Evolutionary conservation across 371 early-diverging fungal species (phyloP).

Genomic region (Mucor indicus): DNA sequence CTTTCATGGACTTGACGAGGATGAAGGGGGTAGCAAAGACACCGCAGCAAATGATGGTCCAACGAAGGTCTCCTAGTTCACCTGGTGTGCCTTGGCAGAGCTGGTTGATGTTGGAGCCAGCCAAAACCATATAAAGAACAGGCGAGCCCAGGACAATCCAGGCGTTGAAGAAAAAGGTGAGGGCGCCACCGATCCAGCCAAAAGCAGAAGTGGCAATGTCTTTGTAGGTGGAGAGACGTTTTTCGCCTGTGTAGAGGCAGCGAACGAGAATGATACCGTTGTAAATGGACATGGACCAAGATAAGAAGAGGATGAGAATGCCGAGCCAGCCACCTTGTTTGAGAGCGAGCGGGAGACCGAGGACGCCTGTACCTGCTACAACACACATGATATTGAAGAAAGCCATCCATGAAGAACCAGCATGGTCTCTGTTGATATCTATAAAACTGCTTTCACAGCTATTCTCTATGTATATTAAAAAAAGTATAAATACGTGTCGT

Average conservation of each 20-base stretch:
- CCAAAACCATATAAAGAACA: conserved; percentile 53
- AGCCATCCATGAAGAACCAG: conserved; percentile 40
- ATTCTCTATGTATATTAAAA: no score
- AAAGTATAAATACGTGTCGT: no score
- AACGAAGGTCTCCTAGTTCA: conserved; percentile 32
- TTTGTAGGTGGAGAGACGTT: conserved; percentile 39
- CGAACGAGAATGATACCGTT: conserved; percentile 31
- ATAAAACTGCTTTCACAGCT: conserved; percentile 14
- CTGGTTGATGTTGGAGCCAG: conserved; percentile 51
- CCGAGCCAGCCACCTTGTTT: conserved; percentile 82
- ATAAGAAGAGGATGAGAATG: conserved; percentile 64
- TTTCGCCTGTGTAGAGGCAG: conserved; percentile 33
- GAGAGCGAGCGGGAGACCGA: conserved; percentile 77
- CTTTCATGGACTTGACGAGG: conserved; percentile 57
- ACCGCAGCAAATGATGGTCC: conserved; percentile 68
- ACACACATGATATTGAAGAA: conserved; percentile 75
- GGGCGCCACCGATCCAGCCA: conserved; percentile 34
- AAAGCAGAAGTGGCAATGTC: conserved; percentile 35
- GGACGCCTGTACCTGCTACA: conserved; percentile 78
- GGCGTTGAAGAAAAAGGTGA: conserved; percentile 53
- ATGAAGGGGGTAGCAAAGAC: conserved; percentile 52
- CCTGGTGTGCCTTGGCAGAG: conserved; percentile 30
- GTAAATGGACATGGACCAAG: conserved; percentile 69
- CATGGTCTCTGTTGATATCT: conserved; percentile 21
- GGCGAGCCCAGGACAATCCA: conserved; percentile 56